These are phyloP conservation scores for Paspalum notatum DNA, from an alignment of 176 grass and related monocot genomes.

Conservation along the genomic window DNA sequence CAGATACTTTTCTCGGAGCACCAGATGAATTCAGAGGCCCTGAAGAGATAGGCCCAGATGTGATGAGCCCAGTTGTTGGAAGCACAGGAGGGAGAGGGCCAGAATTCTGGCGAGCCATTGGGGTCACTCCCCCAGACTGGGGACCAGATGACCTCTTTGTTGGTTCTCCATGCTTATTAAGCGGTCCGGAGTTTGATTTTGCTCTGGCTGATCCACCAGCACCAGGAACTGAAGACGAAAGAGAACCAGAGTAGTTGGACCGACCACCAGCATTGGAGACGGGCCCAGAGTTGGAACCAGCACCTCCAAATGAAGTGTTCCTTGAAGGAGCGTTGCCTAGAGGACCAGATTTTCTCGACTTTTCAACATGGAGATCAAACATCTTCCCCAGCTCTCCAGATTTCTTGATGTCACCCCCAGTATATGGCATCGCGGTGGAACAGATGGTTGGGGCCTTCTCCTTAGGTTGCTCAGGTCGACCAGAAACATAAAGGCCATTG, in stretches of 20 bases:
- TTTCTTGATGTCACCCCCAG: conserved; percentile 96
- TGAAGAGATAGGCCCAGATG: conserved; percentile 78
- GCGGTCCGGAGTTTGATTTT: conserved; percentile 90
- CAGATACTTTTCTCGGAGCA: conserved; percentile 84
- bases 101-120: conserved; percentile 88
- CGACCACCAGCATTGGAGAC: conserved; percentile 67
- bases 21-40: conserved; percentile 85
- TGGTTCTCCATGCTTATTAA: conserved; percentile 91
- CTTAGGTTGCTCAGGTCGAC: conserved; percentile 86
- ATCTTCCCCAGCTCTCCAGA: conserved; percentile 97
- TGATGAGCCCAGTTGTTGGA: conserved; percentile 88
- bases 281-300: conserved; percentile 80
- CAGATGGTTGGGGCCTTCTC: conserved; percentile 83
- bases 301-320: conserved; percentile 68
- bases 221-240: conserved; percentile 68
- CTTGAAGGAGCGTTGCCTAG: conserved; percentile 60
- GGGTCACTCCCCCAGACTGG: conserved; percentile 84
- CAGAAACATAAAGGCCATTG: conserved; percentile 96
- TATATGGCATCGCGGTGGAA: conserved; percentile 90
- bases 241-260: conserved; percentile 72
- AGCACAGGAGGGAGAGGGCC: conserved; percentile 82
- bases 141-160: conserved; percentile 89
- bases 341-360: conserved; percentile 95
- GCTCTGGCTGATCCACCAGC: conserved; percentile 67
- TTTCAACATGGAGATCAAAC: conserved; percentile 96